phyloP scores from a whole-genome alignment of 2,329 filamentous ascomycete genomes.

The Westerdykella sp. region DNA sequence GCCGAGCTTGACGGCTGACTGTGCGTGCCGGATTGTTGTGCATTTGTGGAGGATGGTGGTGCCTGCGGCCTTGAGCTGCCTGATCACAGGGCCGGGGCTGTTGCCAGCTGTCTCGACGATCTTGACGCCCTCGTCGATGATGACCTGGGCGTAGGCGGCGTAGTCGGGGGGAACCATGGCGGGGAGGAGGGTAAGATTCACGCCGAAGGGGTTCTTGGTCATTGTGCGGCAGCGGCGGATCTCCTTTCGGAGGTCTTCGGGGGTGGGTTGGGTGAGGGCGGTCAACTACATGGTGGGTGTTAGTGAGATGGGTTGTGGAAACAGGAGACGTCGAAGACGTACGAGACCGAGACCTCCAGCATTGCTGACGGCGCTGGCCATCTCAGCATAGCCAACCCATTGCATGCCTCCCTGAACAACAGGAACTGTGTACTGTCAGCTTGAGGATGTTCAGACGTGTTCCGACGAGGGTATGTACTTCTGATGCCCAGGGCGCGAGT shows the following conservation, averaged over 20 bases:
- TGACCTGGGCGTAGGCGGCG: slow-evolving; percentile 79
- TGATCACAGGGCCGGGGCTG: slow-evolving; percentile 83
- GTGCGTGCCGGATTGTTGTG: slow-evolving; percentile 89
- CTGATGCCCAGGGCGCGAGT: slow-evolving; percentile 56
- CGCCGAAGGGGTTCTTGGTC: slow-evolving; percentile 75
- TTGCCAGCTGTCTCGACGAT: slow-evolving; percentile 94
- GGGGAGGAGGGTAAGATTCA: slow-evolving; percentile 92
- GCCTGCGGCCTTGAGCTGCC: slow-evolving; percentile 73
- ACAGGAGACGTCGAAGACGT: slow-evolving; percentile 5
- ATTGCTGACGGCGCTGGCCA: slow-evolving; percentile 61
- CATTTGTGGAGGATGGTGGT: slow-evolving; percentile 91
- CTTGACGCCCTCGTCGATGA: slow-evolving; percentile 86
- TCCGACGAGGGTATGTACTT: slow-evolving; percentile 21
- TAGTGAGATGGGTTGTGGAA: slow-evolving; percentile 5
- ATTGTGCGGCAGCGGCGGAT: slow-evolving; percentile 79
- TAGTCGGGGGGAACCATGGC: slow-evolving; percentile 89
- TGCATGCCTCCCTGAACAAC: slow-evolving; percentile 84
- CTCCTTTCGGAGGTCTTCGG: slow-evolving; percentile 86
- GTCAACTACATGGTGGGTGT: slow-evolving; percentile 50
- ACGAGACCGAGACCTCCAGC: slow-evolving; percentile 71
- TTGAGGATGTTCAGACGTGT: slow-evolving; percentile 1
- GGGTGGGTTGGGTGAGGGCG: slow-evolving; percentile 85
- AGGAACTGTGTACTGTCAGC: slow-evolving; percentile 58
- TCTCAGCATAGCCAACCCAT: slow-evolving; percentile 75
- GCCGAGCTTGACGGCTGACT: slow-evolving; percentile 85